phyloP scores from a whole-genome alignment of 2,329 filamentous ascomycete genomes.

The Ustilaginoidea virens region DNA sequence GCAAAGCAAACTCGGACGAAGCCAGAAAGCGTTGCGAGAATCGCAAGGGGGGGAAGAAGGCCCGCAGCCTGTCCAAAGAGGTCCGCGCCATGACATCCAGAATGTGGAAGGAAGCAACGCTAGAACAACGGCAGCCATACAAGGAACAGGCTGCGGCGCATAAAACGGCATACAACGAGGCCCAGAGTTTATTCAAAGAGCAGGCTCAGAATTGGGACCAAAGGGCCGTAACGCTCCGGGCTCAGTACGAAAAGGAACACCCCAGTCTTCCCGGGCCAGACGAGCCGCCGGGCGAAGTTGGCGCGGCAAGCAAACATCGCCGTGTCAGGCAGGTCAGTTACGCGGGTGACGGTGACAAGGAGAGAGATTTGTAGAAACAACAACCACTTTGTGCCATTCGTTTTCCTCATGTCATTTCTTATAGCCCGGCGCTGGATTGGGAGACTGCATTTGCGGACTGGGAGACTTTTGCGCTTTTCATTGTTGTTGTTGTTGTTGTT shows the following conservation, averaged over 20 bases:
- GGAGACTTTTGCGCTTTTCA: too few relatives aligned
- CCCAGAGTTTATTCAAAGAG: slow-evolving; percentile 42
- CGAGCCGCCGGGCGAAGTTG: slow-evolving; percentile 9
- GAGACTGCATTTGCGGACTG: too few relatives aligned
- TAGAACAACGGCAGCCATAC: slow-evolving; percentile 61
- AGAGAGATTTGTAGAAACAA: slow-evolving; percentile 8
- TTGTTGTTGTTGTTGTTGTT: too few relatives aligned
- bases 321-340: slow-evolving; percentile 24
- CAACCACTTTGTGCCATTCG: slow-evolving; percentile 1
- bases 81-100: slow-evolving; percentile 74
- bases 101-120: slow-evolving; percentile 72
- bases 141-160: slow-evolving; percentile 57
- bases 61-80: slow-evolving; percentile 58
- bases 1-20: slow-evolving; percentile 58
- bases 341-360: slow-evolving; percentile 17
- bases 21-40: slow-evolving; percentile 45
- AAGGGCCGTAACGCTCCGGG: slow-evolving; percentile 39
- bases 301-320: slow-evolving; percentile 16
- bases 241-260: slow-evolving; percentile 36
- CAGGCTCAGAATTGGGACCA: slow-evolving; percentile 58
- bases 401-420: neutral
- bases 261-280: slow-evolving; percentile 17
- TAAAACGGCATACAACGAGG: slow-evolving; percentile 47
- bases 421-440: too few relatives aligned
- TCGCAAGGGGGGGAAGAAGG: slow-evolving; percentile 46